Evolutionary conservation across 1,284 basidiomycete species (phyloP).

Genomic region (Afroboletus lepidellus): DNA sequence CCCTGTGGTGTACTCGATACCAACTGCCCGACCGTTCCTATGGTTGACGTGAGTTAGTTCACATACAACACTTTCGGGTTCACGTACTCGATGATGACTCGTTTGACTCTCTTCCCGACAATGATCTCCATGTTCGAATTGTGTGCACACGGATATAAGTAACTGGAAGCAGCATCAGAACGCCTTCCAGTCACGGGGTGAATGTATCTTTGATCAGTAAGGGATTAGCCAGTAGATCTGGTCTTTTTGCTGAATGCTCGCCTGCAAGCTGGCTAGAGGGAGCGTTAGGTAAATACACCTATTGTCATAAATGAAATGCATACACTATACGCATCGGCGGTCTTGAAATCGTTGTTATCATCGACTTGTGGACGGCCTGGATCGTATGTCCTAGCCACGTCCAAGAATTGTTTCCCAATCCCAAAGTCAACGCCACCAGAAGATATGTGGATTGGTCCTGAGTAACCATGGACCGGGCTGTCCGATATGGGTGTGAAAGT

Average conservation of each 20-base stretch:
- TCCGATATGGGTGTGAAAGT: slow-evolving; percentile 6
- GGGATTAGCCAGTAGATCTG: neutral
- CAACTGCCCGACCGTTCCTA: slow-evolving; percentile 6
- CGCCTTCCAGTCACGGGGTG: neutral
- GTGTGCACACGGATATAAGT: neutral
- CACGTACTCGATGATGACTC: slow-evolving; percentile 48
- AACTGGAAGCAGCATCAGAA: neutral
- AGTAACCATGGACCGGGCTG: slow-evolving; percentile 6
- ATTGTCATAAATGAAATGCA: neutral
- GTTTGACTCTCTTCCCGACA: slow-evolving; percentile 41
- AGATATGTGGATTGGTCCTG: slow-evolving; percentile 5
- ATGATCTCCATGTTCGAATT: slow-evolving; percentile 44
- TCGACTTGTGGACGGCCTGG: slow-evolving; percentile 34
- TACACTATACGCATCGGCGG: slow-evolving; percentile 13
- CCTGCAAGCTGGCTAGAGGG: neutral
- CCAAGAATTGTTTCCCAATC: slow-evolving; percentile 8
- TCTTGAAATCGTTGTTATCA: slow-evolving; percentile 46
- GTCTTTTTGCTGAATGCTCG: too few relatives aligned
- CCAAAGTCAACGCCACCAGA: neutral
- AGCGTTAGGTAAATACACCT: neutral
- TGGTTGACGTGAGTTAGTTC: neutral
- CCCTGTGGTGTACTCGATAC: slow-evolving; percentile 36
- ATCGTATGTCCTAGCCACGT: slow-evolving; percentile 5
- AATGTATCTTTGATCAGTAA: neutral
- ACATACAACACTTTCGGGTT: neutral